These are phyloP conservation scores for Pythium coloratum DNA, from an alignment of 352 stramenopile genomes.

Conservation along the genomic window DNA sequence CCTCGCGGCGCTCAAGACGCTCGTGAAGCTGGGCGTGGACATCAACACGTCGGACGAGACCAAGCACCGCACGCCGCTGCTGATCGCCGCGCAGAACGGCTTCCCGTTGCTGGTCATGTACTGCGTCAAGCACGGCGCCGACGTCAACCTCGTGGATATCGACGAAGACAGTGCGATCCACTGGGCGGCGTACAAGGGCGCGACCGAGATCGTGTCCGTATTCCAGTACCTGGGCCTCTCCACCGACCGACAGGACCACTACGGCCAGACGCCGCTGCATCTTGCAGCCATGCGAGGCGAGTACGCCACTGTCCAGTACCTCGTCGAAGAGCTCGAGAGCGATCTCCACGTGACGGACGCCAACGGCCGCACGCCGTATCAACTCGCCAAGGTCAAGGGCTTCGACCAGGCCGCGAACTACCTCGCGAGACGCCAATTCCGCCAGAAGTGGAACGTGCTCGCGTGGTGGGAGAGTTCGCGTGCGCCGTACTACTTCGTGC, in stretches of 20 bases:
- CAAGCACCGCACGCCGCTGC: constrained; percentile 74
- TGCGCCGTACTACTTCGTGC: constrained; percentile 67
- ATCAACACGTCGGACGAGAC: constrained; percentile 71
- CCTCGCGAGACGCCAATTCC: constrained; percentile 42
- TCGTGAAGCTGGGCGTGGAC: constrained; percentile 68
- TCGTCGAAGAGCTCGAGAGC: constrained; percentile 78
- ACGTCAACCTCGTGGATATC: constrained; percentile 62
- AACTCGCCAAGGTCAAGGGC: constrained; percentile 62
- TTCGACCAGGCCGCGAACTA: constrained; percentile 58
- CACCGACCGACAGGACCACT: constrained; percentile 61
- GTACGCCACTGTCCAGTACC: constrained; percentile 68
- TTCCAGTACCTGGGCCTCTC: constrained; percentile 80
- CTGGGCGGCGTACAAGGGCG: constrained; percentile 86
- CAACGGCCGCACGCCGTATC: constrained; percentile 55
- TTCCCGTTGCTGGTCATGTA: constrained; percentile 77
- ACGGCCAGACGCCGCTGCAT: constrained; percentile 82
- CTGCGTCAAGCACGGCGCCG: constrained; percentile 67
- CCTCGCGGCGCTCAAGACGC: constrained; percentile 51
- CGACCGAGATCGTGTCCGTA: constrained; percentile 77
- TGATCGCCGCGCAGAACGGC: constrained; percentile 78
- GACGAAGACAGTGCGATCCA: constrained; percentile 81
- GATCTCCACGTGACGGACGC: constrained; percentile 48
- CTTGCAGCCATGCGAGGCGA: constrained; percentile 78
- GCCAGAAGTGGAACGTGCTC: constrained; percentile 60
- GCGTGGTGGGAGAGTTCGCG: constrained; percentile 61